A percentile compares a stretch with the other conserved stretches of the same genome.
Conservation (phyloP, 2,329 filamentous ascomycete genomes). For the Aureobasidium namibiae region DNA sequence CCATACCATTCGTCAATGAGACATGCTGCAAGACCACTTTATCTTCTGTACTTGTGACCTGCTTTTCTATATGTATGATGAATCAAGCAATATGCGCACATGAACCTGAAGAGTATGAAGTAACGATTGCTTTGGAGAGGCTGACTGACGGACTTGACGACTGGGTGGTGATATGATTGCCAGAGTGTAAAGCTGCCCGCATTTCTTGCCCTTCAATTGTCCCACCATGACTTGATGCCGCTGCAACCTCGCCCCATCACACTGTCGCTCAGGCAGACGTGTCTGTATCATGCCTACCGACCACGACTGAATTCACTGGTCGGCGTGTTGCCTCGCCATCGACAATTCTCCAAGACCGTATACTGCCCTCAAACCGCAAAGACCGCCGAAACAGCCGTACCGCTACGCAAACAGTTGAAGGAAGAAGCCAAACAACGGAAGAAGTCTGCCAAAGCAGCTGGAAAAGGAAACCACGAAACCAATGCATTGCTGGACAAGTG, state of each 20-base stretch:
- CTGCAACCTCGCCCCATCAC: constrained; percentile 3
- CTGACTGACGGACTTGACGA: neutral
- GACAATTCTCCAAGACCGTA: neutral
- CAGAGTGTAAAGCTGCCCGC: constrained; percentile 5
- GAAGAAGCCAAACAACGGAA: constrained; percentile 31
- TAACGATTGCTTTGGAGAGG: neutral
- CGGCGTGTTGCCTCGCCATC: neutral
- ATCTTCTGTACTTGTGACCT: neutral
- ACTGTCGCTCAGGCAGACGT: neutral
- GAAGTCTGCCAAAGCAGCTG: constrained; percentile 19
- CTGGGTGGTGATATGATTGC: neutral
- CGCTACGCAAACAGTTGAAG: constrained; percentile 34
- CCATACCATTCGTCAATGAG: constrained; percentile 14
- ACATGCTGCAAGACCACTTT: constrained; percentile 12
- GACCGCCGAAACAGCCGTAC: constrained; percentile 17
- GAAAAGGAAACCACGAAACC: constrained; percentile 7
- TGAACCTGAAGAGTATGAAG: neutral
- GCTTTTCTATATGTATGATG: neutral
- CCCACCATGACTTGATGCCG: constrained; percentile 13
- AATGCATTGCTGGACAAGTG: constrained; percentile 48
- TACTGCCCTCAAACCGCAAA: neutral
- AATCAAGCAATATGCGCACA: neutral
- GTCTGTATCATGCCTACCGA: neutral
- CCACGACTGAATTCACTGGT: neutral
- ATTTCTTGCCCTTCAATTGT: neutral